phyloP scores from a whole-genome alignment of 768 basidiomycete species.

The Tulasnella sp. region DNA sequence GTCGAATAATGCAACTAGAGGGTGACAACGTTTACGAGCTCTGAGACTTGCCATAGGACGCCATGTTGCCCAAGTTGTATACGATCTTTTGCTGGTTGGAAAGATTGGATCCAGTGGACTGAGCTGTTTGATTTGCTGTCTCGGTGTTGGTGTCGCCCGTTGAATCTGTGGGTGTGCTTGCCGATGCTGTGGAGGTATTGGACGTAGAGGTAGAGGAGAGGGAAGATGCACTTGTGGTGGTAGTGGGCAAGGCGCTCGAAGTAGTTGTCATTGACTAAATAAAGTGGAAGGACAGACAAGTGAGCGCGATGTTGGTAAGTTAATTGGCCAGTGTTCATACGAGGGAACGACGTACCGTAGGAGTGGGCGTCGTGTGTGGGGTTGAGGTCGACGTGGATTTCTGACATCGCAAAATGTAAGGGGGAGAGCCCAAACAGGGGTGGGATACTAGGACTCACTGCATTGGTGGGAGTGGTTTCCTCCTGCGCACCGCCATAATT shows the following conservation, averaged over 20 bases:
- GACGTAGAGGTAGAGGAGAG: neutral
- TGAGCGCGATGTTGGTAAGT: neutral
- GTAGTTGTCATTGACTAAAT: neutral
- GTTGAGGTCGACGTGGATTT: conserved; percentile 5
- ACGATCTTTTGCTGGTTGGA: conserved; percentile 4
- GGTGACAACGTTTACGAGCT: no score
- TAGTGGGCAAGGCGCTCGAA: neutral
- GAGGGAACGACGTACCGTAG: no score
- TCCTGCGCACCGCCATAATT: neutral
- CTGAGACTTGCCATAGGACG: neutral
- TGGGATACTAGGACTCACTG: neutral
- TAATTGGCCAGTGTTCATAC: no score
- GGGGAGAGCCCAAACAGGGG: no score
- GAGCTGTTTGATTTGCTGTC: neutral
- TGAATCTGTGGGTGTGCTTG: neutral
- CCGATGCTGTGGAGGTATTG: neutral
- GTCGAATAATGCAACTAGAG: no score
- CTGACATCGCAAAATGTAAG: neutral
- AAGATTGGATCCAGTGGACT: neutral
- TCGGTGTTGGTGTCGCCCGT: neutral
- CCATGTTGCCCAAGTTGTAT: neutral
- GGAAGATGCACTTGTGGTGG: neutral
- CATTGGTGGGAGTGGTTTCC: neutral
- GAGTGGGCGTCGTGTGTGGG: no score
- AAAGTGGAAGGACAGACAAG: neutral